Base-by-base conservation (phyloP, 768 basidiomycete species). In the Gymnopilus dilepis region DNA sequence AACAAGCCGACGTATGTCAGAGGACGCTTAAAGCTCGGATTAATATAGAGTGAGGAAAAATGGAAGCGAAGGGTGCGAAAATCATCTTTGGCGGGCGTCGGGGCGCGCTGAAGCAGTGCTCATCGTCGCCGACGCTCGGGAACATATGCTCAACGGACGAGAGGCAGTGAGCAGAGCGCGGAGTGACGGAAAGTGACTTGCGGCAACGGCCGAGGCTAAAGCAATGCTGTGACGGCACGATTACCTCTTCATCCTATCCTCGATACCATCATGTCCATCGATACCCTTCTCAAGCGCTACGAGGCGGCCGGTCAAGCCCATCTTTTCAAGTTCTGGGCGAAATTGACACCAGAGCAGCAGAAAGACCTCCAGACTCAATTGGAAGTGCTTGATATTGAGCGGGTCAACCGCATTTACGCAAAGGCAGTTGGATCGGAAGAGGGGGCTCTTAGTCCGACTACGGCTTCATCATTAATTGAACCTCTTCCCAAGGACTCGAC, bases 371-470 rank as follows among this genome's bases (percentile, higher is more conserved):
- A 83, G 61, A 70, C 76, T 12, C 97, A 98, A 76, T 88, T 98
- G 66, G 81, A 86, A 48, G 75, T 82, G 11, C 87, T 99, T 72
- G 88, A 98, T 73, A 88, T 97, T 67, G 85, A 90, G 60, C 92
- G 95, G 65, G 95, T 99, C 62, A 98, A 98, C 80, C 84, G 87
- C 67, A 86, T 98, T 67, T 96, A 88, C 84, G 69, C 81, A 42
- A 91, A 87, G 66, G 93, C 97, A 19, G 80, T 94, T 64, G 66
- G 81, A 37, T 81, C 86, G 4, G 92, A 95, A 72, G 78, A 82
- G 48, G 79, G 80, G 37, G 77, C 81, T 15, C 63, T 76, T 17
- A 77, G 80, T 58, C 74, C 80, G 37, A 66, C 66, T 31, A 73
- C 73, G 48, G 69, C 75, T 57, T 65, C 71, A 13, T 87, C 89